Base-by-base conservation (phyloP, 2,329 filamentous ascomycete species). In the Byssothecium circinans region DNA sequence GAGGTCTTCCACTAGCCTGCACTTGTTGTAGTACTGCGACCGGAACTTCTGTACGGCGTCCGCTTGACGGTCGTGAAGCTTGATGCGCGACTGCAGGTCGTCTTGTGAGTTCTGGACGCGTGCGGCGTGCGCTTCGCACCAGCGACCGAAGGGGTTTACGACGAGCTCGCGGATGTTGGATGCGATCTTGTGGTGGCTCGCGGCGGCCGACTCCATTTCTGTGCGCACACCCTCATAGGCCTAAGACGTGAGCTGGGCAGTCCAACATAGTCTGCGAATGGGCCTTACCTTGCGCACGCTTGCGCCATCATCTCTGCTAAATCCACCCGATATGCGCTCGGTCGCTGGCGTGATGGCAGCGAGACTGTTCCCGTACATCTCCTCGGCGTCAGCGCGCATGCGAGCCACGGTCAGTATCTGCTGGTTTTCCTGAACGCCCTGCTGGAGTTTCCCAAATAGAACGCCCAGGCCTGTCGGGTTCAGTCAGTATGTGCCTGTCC, bases 21-120 rank as follows among this genome's bases (percentile, higher is more conserved):
- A 99, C 75, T 97, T 99, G 79, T 97, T 99, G 81, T 97, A 97
- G 75, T 99, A 99, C 61, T 89, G 88, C 72, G 89, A 96, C 56
- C 94, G 85, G 61, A 96, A 82, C 75, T 97, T 97, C 79, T 91
- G 90, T 52, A 96, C 90, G 17, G 82, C 73, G 53, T 99, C 94
- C 49, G 88, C 87, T 72, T 99, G 95, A 58, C 88, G 89, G 68
- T 96, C 90, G 71, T 97, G 91, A 52, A 88, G 82, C 77, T 96
- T 96, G 74, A 97, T 91, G 49, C 90, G 88, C 39, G 80, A 75
- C 72, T 97, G 92, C 18, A 99, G 82, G 63, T 96, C 91, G 61
- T 97, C 94, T 69, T 99, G 92, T 18, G 91, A 96, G 64, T 91
- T 89, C 69, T 96, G 89, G 49, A 99, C 84, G 56, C 94, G 88